Evolutionary conservation across 2,329 filamentous ascomycete genomes (phyloP), one percentile per base, ranked within the genome.

Genomic region (Ophiostoma sp.): DNA sequence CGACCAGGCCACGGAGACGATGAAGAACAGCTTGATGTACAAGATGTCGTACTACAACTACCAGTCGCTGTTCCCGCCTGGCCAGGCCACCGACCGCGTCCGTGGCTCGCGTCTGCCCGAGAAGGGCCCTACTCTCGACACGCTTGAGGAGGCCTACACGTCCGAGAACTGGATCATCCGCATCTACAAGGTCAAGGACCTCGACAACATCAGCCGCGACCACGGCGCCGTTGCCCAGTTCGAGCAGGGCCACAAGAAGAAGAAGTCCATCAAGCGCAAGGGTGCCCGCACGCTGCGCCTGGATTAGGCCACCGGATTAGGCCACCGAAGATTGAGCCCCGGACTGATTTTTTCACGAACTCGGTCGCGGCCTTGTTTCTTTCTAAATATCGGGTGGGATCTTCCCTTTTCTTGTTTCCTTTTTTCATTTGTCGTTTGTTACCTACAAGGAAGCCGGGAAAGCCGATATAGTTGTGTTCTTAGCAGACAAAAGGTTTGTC

Each of bases 31-130:
- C 80, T 86, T 99, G 84, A 97, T 98, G 94, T 99, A 99, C 87
- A 99, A 99, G 86, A 97, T 99, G 93, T 97, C 93, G 36, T 99
- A 99, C 85, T 91, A 99, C 87, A 98, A 98, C 85, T 99, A 91
- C 84, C 87, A 94, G 79, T 82, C 85, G 64, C 87, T 99, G 71
- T 99, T 98, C 86, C 94, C 93, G 62, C 85, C 89, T 2, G 95
- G 95, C 71, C 93, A 98, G 80, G 93, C 92, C 47, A 83, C 88
- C 74, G 95, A 99, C 78, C 90, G 95, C 74, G 95, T 99, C 72
- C 93, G 95, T 76, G 88, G 89, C 72, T 85, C 86, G 49, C 87
- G 86, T 70, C 82, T 98, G 66, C 96, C 95, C n/a, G 87, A 92
- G 12, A 85, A 93, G 73, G 89, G 92, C 1, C 95, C 95, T 8